phyloP scores from a whole-genome alignment of 2,329 filamentous ascomycete genomes.

The Talaromyces sp. region DNA sequence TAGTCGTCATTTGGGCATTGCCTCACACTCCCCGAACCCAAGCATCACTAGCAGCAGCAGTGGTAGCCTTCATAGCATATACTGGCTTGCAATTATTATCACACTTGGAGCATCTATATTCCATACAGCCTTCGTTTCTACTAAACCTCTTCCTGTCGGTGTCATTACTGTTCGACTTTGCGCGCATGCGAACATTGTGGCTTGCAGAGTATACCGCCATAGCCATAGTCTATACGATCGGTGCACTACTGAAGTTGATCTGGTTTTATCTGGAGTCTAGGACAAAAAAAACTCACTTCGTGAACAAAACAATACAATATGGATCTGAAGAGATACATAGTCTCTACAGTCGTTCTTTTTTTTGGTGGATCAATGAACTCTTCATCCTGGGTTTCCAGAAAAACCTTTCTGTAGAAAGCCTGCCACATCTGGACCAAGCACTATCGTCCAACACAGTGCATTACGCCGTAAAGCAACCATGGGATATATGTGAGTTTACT shows the following conservation, averaged over 20 bases:
- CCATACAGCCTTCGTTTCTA: slow-evolving; percentile 9
- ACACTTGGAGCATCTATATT: slow-evolving; percentile 12
- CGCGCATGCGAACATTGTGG: slow-evolving; percentile 7
- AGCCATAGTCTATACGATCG: neutral
- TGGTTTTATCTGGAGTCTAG: slow-evolving; percentile 15
- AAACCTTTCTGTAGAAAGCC: neutral
- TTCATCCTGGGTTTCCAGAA: neutral
- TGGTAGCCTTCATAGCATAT: slow-evolving; percentile 6
- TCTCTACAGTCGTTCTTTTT: slow-evolving; percentile 10
- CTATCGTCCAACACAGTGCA: slow-evolving; percentile 2
- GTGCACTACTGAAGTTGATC: slow-evolving; percentile 4
- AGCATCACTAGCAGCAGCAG: slow-evolving; percentile 4
- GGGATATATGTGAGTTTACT: too few species aligned
- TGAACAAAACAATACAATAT: slow-evolving; percentile 10
- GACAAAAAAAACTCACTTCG: neutral
- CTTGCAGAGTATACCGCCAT: slow-evolving; percentile 9
- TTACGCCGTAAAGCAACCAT: neutral
- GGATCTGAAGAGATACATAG: slow-evolving; percentile 8
- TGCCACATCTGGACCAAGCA: slow-evolving; percentile 10
- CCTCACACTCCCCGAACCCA: slow-evolving; percentile 6
- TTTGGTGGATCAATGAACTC: slow-evolving; percentile 14
- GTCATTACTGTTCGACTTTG: slow-evolving; percentile 14
- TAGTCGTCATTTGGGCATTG: neutral
- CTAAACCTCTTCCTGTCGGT: slow-evolving; percentile 9
- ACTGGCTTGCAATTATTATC: slow-evolving; percentile 5